Evolutionary conservation across 2,329 filamentous ascomycete genomes (phyloP), one percentile per base, ranked within the genome.

Genomic region (Fusarium siculi): DNA sequence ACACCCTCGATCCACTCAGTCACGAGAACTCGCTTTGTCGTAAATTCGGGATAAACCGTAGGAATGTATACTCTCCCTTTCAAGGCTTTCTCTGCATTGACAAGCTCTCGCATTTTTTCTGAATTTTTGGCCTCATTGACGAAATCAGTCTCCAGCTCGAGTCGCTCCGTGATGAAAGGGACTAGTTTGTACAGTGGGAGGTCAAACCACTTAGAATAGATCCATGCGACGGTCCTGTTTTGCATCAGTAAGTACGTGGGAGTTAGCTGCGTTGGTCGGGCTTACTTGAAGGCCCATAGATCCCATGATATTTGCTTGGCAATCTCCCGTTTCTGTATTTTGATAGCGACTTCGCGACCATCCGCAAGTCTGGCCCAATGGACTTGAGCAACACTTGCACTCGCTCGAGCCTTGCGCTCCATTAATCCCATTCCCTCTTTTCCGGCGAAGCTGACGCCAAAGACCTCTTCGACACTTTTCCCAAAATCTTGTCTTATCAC

Each of bases 1-100:
- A 97, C 91, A 11, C 96, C 96, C 82, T 99, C 96, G 66, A 99
- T 97, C 96, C 96, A 99, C 81, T 99, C 96, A 0, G 96, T 95
- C 2, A 95, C 97, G 85, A 99, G 92, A 54, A 99, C 91, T 42
- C 96, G 89, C 79, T 87, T 93, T 21, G 93, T 95, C 58, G 91
- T 95, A 34, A 98, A 88, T 68, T 97, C 94, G 8, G 91, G 87
- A 80, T 97, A 96, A 15, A 97, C 91, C 43, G 91, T 88, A 0
- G 96, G 96, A 12, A 99, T 92, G 80, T 98, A 98, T 5, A 98
- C 95, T 37, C 94, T 88, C 50, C 91, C 91, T 30, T 90, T 90
- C 40, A 99, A 86, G 32, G 92, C 87, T 28, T 93, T 91, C 80
- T 98, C 96, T 25, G 86, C 86, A 49, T 90, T 88, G 53, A 98